Conservation (phyloP, 2,329 filamentous ascomycete genomes). For the Monosporascus sp. region DNA sequence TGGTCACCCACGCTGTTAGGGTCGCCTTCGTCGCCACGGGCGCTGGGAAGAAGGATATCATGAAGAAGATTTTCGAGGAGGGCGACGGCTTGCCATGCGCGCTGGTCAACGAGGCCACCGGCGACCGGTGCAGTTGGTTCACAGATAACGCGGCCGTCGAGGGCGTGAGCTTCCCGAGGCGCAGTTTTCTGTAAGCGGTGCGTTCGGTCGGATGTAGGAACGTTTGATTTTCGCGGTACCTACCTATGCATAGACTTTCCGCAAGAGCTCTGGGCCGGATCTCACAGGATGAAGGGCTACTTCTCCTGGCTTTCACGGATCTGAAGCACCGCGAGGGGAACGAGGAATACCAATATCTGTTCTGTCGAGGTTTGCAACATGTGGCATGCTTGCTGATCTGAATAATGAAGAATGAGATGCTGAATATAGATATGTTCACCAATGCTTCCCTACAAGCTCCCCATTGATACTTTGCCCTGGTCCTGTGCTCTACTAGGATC, state of each 20-base stretch:
- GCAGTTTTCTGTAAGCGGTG: constrained; percentile 49
- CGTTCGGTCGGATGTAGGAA: too few species aligned
- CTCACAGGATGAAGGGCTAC: not conserved
- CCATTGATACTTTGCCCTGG: too few species aligned
- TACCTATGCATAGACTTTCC: not conserved
- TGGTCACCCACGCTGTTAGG: constrained; percentile 79
- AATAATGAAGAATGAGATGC: not conserved
- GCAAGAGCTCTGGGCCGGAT: not conserved
- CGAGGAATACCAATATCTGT: not conserved
- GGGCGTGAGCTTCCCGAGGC: constrained; percentile 75
- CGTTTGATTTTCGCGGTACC: not conserved
- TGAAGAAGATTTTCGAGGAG: constrained; percentile 90
- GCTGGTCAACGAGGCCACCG: constrained; percentile 77
- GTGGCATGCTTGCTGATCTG: not conserved
- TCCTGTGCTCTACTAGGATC: too few species aligned
- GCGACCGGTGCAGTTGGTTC: constrained; percentile 92
- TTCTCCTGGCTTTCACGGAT: not conserved
- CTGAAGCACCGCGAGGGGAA: not conserved
- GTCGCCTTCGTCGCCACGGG: constrained; percentile 92
- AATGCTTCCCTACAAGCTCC: too few species aligned
- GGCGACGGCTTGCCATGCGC: constrained; percentile 77
- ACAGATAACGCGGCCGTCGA: constrained; percentile 82
- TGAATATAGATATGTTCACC: not conserved
- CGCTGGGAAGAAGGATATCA: constrained; percentile 79
- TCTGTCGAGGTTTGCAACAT: not conserved